phyloP scores from a whole-genome alignment of 23 red algal genomes.

The Gracilaria domingensis region DNA sequence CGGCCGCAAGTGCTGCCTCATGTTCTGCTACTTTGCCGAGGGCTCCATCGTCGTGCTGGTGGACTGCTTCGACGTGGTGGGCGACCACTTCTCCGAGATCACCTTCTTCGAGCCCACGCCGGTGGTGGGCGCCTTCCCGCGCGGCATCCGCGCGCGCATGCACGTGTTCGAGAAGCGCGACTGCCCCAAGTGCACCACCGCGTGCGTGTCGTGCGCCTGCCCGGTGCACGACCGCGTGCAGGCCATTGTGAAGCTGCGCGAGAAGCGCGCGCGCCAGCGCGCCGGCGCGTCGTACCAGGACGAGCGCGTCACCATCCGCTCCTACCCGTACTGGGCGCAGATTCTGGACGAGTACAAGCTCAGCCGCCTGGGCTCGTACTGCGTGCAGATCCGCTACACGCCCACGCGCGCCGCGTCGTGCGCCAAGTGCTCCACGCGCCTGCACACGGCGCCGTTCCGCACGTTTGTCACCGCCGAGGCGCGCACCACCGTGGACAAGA shows the following conservation, averaged over 20 bases:
- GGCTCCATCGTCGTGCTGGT: conserved; percentile 31
- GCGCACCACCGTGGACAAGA: conserved; percentile 30
- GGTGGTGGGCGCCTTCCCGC: conserved; percentile 33
- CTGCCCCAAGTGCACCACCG: conserved; percentile 32
- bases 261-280: conserved; percentile 1
- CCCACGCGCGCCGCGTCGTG: conserved; percentile 6
- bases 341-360: conserved; percentile 53
- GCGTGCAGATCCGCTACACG: conserved; percentile 44
- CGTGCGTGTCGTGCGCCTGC: conserved; percentile 14
- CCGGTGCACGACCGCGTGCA: conserved; percentile 33
- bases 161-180: conserved; percentile 56
- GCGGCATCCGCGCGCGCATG: conserved; percentile 36
- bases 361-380: conserved; percentile 31
- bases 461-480: conserved; percentile 25
- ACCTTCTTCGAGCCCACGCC: conserved; percentile 61
- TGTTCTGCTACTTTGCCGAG: conserved; percentile 46
- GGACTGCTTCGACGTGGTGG: conserved; percentile 49
- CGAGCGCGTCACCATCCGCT: conserved; percentile 12
- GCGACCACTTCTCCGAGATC: conserved; percentile 41
- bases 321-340: conserved; percentile 54
- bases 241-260: conserved; percentile 41
- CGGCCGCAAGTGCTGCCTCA: conserved; percentile 35
- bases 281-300: conserved; percentile 18
- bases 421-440: neutral
- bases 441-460: conserved; percentile 11